A percentile compares a stretch with the other conserved stretches of the same genome.
These are phyloP conservation scores for Gastrodia elata DNA, from an alignment of 106 monocot species.

Conservation along the genomic window DNA sequence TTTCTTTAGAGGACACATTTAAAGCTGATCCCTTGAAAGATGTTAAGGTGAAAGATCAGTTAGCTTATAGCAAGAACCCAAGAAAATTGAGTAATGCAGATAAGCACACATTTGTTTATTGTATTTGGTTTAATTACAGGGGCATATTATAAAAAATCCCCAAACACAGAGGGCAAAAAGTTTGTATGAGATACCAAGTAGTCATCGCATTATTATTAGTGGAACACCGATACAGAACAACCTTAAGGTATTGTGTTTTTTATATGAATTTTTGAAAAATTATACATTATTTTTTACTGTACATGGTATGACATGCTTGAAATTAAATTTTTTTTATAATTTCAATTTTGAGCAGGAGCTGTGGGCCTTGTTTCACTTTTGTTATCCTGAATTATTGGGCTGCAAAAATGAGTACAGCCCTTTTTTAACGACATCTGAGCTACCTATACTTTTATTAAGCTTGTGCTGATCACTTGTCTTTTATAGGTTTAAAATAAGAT, in stretches of 20 bases:
- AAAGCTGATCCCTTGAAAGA: neutral
- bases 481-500: slow-evolving; percentile 73
- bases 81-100: neutral
- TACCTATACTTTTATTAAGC: neutral
- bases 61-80: neutral
- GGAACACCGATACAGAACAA: slow-evolving; percentile 98
- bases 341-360: slow-evolving; percentile 48
- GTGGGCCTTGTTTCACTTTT: slow-evolving; percentile 93
- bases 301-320: neutral
- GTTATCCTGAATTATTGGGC: slow-evolving; percentile 83
- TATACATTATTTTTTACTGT: neutral
- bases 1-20: neutral
- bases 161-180: slow-evolving; percentile 85
- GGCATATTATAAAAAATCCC: slow-evolving; percentile 93
- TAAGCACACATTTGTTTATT: neutral
- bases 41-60: neutral
- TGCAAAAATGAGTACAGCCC: slow-evolving; percentile 70
- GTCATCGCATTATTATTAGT: slow-evolving; percentile 89
- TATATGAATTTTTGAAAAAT: neutral
- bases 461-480: slow-evolving; percentile 4
- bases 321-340: neutral
- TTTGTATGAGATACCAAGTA: slow-evolving; percentile 72
- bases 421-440: neutral
- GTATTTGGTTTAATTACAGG: slow-evolving; percentile 26
- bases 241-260: slow-evolving; percentile 50